Evolutionary conservation across 2,329 filamentous ascomycete species (phyloP).

Genomic region (Trichoderma sp.): DNA sequence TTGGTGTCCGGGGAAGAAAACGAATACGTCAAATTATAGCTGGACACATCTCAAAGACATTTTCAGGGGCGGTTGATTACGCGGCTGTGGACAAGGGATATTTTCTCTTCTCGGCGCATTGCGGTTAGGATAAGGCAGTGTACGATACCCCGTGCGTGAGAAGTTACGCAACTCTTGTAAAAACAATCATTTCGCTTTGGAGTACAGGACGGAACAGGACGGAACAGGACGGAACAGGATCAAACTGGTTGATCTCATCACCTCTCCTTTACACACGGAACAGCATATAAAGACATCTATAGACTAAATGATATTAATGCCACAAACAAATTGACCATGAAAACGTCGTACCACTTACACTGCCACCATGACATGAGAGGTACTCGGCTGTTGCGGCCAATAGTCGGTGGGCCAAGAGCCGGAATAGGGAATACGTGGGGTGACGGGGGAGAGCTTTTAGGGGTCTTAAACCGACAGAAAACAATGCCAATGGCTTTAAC

Average conservation of each 20-base stretch:
- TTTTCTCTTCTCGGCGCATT: neutral
- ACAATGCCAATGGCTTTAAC: neutral
- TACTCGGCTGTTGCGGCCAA: neutral
- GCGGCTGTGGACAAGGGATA: slow-evolving; percentile 4
- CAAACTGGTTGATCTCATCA: slow-evolving; percentile 8
- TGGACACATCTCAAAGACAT: neutral
- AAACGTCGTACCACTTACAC: neutral
- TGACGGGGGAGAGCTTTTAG: neutral
- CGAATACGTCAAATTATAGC: neutral
- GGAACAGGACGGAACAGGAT: neutral
- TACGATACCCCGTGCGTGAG: slow-evolving; percentile 17
- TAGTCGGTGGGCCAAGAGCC: neutral
- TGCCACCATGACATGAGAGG: neutral
- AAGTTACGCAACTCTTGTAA: slow-evolving; percentile 14
- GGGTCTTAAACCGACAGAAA: neutral
- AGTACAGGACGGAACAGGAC: neutral
- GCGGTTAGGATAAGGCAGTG: slow-evolving; percentile 17
- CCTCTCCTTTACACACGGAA: slow-evolving; percentile 1
- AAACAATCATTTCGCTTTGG: neutral
- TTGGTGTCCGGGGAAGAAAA: neutral
- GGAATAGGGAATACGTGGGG: slow-evolving; percentile 6
- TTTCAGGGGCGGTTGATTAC: neutral
- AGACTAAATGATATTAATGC: neutral
- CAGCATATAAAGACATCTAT: neutral
- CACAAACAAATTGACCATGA: neutral